Evolutionary conservation across 2,329 filamentous ascomycete species (phyloP).

Genomic region (Sclerotinia glacialis): DNA sequence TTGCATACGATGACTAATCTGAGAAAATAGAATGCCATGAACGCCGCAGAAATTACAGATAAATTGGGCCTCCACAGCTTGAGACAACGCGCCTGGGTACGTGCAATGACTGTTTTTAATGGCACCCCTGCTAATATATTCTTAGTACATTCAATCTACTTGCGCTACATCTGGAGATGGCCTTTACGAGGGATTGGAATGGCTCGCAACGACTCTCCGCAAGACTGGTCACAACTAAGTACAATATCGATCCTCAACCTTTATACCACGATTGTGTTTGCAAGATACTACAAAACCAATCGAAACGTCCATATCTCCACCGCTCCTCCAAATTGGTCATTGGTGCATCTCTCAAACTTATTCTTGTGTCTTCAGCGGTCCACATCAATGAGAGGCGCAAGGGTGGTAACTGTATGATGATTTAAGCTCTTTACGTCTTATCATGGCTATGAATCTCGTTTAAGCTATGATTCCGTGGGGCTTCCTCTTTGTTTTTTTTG

Average conservation of each 20-base stretch:
- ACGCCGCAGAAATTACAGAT: constrained; percentile 99
- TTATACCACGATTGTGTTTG: constrained; percentile 33
- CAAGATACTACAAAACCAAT: constrained; percentile 34
- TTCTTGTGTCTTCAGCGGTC: constrained; percentile 39
- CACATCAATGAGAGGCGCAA: constrained; percentile 40
- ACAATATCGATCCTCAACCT: constrained; percentile 10
- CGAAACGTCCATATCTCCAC: constrained; percentile 38
- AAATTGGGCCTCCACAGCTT: constrained; percentile 99
- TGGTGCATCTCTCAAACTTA: constrained; percentile 36
- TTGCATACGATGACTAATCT: constrained; percentile 18
- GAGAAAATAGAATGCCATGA: constrained; percentile 84
- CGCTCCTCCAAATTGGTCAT: constrained; percentile 36
- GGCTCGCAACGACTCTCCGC: constrained; percentile 79
- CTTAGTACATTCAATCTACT: constrained; percentile 97
- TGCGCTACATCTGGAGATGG: constrained; percentile 98
- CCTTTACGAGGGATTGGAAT: constrained; percentile 98
- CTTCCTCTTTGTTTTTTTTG: constrained; percentile 33
- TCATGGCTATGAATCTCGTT: constrained; percentile 36
- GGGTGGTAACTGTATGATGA: constrained; percentile 41
- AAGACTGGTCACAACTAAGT: constrained; percentile 67
- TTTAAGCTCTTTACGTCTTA: constrained; percentile 33
- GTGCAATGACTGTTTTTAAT: constrained; percentile 41
- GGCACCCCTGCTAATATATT: constrained; percentile 28
- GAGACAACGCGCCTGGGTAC: constrained; percentile 98
- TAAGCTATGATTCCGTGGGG: constrained; percentile 30